phyloP scores from a whole-genome alignment of 1,139 yeast genomes.

The Blastobotrys persicus region DNA sequence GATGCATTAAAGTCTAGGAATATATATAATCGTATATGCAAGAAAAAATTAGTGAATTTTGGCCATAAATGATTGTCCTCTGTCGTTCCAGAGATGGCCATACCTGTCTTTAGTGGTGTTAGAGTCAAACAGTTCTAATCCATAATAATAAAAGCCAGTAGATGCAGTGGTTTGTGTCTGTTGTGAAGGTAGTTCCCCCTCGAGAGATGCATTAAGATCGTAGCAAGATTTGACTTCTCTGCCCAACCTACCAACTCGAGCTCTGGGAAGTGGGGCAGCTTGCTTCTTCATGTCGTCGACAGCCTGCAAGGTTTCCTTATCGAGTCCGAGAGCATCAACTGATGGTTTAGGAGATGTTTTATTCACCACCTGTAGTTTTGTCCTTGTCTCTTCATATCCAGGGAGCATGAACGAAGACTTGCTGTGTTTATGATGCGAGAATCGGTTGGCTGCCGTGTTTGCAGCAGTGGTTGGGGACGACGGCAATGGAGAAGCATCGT shows the following conservation, averaged over 20 bases:
- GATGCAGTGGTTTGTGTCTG: neutral
- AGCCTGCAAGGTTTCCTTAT: neutral
- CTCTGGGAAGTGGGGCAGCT: neutral
- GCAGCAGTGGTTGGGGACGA: constrained; percentile 14
- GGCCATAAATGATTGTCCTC: constrained; percentile 6
- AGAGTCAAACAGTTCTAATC: neutral
- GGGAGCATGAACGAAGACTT: constrained; percentile 26
- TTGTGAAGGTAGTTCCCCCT: neutral
- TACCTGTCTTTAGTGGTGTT: neutral
- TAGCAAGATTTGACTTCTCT: constrained; percentile 9
- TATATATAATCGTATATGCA: neutral
- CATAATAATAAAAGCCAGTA: neutral
- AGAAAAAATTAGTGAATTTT: neutral
- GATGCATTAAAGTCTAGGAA: neutral
- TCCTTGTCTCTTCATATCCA: constrained; percentile 27
- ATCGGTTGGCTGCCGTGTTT: neutral
- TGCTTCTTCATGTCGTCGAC: neutral
- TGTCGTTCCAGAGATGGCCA: constrained; percentile 1
- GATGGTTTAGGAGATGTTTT: constrained; percentile 11
- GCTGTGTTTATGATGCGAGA: neutral
- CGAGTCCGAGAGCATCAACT: neutral
- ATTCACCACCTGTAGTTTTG: constrained; percentile 29
- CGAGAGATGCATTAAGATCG: neutral
- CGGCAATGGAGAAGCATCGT: constrained; percentile 11
- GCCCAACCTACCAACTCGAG: constrained; percentile 6